Percentiles rank a stretch among this genome's conserved stretches.
These are phyloP conservation scores for Alternaria conjuncta DNA, from an alignment of 2,329 filamentous ascomycete species.

Conservation along the genomic window DNA sequence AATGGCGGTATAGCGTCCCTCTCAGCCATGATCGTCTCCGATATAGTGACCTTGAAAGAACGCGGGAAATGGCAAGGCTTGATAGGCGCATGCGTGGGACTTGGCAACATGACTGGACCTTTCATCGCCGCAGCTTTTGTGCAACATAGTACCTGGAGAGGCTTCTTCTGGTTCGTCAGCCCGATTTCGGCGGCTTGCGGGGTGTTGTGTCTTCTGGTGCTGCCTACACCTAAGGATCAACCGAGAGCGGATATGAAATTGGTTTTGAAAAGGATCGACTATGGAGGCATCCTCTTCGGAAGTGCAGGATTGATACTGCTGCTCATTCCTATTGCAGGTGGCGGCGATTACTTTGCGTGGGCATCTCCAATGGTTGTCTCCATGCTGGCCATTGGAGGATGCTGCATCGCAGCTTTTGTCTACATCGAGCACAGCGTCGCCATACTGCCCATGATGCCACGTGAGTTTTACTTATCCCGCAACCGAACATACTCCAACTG, in stretches of 20 bases:
- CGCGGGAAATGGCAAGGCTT: conserved; percentile 49
- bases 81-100: conserved; percentile 31
- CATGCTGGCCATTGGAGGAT: conserved; percentile 61
- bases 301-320: conserved; percentile 65
- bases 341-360: conserved; percentile 64
- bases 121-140: conserved; percentile 34
- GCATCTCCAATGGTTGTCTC: conserved; percentile 63
- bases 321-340: conserved; percentile 69
- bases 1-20: conserved; percentile 63
- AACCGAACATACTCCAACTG: background rate
- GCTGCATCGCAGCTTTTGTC: conserved; percentile 58
- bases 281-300: conserved; percentile 61
- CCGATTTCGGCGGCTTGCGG: conserved; percentile 20
- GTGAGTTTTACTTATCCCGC: conserved; percentile 31
- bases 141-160: conserved; percentile 27
- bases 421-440: conserved; percentile 64
- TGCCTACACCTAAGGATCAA: conserved; percentile 54
- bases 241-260: conserved; percentile 51
- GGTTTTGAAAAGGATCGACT: conserved; percentile 64
- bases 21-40: conserved; percentile 47
- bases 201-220: conserved; percentile 18
- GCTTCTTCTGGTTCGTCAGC: conserved; percentile 29
- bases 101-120: conserved; percentile 33
- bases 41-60: conserved; percentile 45
- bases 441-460: conserved; percentile 64